These are phyloP conservation scores for Coemansia sp. DNA, from an alignment of 192 early-diverging fungal genomes.

Conservation along the genomic window DNA sequence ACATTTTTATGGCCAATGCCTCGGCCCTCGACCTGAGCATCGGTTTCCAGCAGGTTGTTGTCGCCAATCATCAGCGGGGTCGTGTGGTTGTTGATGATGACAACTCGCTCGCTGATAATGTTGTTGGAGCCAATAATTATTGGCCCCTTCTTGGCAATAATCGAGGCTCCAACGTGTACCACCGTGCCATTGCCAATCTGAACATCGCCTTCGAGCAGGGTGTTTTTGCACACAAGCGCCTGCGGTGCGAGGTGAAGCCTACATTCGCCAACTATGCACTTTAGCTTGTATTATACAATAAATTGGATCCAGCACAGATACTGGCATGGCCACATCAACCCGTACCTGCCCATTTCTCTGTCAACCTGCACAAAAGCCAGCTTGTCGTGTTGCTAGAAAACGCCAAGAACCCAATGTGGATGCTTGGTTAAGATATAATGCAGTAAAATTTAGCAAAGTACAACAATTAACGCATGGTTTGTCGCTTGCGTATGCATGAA, in stretches of 20 bases:
- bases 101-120: constrained; percentile 45
- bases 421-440: not conserved
- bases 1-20: constrained; percentile 48
- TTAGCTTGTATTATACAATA: not conserved
- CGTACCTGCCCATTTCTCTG: constrained; percentile 30
- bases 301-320: not conserved
- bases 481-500: not conserved
- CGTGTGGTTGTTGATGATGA: constrained; percentile 36
- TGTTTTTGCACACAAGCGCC: constrained; percentile 49
- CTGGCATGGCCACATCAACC: not conserved
- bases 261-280: not conserved
- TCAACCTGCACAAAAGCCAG: constrained; percentile 6
- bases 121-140: constrained; percentile 51
- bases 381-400: constrained; percentile 4
- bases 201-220: constrained; percentile 43
- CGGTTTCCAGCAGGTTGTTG: constrained; percentile 47
- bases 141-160: constrained; percentile 45
- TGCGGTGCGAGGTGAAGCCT: constrained; percentile 42
- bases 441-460: too few relatives aligned
- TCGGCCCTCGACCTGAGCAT: constrained; percentile 32
- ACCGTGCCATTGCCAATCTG: constrained; percentile 47
- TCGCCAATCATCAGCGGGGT: constrained; percentile 44
- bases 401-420: not conserved
- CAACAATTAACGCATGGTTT: not conserved
- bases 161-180: constrained; percentile 46